Evolutionary conservation across 345 rosid species (phyloP), one percentile per base, ranked within the genome.

Genomic region (Boechera stricta): DNA sequence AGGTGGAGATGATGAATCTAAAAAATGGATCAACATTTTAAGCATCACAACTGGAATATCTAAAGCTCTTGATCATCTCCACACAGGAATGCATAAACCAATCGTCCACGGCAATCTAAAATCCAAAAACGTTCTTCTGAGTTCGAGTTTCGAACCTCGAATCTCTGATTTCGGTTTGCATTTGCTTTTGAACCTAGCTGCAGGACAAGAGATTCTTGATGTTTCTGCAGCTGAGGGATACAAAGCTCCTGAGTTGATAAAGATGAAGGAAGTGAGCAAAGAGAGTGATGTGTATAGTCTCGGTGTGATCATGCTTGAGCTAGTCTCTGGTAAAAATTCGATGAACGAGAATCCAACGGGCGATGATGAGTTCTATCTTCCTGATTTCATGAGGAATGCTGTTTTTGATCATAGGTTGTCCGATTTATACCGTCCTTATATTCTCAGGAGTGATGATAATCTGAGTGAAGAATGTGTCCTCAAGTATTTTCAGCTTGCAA

Each of bases 231-330:
- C 85, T 13, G 85, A 87, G 80, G 98, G 98, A 18, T 94, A 94
- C 74, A 94, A 87, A 81, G 91, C 98, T 41, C 97, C 97, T n/a
- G 97, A 94, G 85, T 87, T 94, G 26, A 86, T 89, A 72, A 92
- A 94, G 73, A 84, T 92, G 90, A 90, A 81, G 64, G 97, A 92
- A 75, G 95, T 80, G 18, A 86, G 81, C 21, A 85, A 75, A 68
- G 89, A 79, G 80, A 85, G 88, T 66, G 98, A 94, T 78, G 81
- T 89, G 41, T 94, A 87, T 80, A 83, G 90, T 79, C 84, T 90
- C 5, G 98, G 98, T 31, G 82, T 94, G 41, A 84, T 89, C 44
- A 83, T 94, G 76, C 97, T 94, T 29, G 97, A 94, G 83, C 41
- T 94, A 45, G 77, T 94, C 41, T 83, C 97, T 0, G 98, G 95